A percentile compares a stretch with the other conserved stretches of the same genome.
These are phyloP conservation scores for Tieghemiomyces parasiticus DNA, from an alignment of 192 early-diverging fungal genomes.

Conservation along the genomic window DNA sequence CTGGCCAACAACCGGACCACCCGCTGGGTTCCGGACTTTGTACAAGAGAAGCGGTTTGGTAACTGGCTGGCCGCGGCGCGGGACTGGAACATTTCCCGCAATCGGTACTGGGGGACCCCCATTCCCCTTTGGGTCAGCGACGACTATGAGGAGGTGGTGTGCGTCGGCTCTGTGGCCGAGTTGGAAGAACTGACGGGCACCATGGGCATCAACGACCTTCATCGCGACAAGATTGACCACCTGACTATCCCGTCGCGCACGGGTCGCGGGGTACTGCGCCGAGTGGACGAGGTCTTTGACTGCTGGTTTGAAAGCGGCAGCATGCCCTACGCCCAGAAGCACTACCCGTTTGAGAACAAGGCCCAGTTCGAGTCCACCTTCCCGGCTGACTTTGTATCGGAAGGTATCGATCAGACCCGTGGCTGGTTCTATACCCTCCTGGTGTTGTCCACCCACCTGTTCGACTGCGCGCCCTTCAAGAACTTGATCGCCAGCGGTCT, in stretches of 20 bases:
- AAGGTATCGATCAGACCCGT: conserved; percentile 97
- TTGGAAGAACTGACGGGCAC: conserved; percentile 76
- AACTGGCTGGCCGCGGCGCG: conserved; percentile 94
- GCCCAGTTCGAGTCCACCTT: conserved; percentile 72
- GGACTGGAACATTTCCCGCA: conserved; percentile 97
- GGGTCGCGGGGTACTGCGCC: conserved; percentile 67
- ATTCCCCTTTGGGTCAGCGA: conserved; percentile 96
- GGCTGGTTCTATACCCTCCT: conserved; percentile 99
- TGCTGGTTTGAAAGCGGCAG: conserved; percentile 98
- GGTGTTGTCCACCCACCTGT: conserved; percentile 91
- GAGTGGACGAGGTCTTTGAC: conserved; percentile 95
- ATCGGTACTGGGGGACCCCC: conserved; percentile 99
- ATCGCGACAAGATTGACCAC: conserved; percentile 93
- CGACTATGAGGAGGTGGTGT: conserved; percentile 75
- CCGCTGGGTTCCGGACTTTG: conserved; percentile 90
- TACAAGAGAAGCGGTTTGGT: conserved; percentile 93
- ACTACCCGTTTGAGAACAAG: conserved; percentile 98
- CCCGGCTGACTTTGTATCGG: conserved; percentile 99
- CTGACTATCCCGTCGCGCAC: conserved; percentile 90
- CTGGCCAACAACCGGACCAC: conserved; percentile 74
- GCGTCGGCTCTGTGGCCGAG: conserved; percentile 82
- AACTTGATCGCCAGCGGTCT: conserved; percentile 97
- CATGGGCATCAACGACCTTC: conserved; percentile 77
- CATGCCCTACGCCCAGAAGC: conserved; percentile 99
- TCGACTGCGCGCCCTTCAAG: conserved; percentile 88